Percentiles rank a stretch among this genome's conserved stretches.
Evolutionary conservation across 2,329 filamentous ascomycete species (phyloP).

Genomic region (Paecilomyces sp.): DNA sequence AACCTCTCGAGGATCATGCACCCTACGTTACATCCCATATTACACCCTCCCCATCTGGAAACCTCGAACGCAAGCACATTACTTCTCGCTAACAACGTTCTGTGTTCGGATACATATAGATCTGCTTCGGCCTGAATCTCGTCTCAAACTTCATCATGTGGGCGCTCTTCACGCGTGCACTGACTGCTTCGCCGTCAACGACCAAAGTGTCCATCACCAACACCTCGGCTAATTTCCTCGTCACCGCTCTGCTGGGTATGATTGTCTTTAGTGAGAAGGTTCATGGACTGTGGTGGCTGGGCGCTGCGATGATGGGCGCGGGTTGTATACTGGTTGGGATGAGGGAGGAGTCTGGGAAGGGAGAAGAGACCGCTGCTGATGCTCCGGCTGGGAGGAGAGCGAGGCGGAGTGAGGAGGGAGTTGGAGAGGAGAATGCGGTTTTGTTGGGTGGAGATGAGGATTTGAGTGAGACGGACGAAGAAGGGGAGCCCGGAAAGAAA

Average conservation of each 20-base stretch:
- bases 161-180: slow-evolving; percentile 56
- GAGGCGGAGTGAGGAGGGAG: slow-evolving; percentile 5
- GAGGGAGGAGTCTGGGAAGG: slow-evolving; percentile 40
- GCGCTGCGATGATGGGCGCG: slow-evolving; percentile 51
- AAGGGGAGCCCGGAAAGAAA: slow-evolving; percentile 2
- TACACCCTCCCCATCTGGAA: background rate
- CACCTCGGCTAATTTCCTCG: slow-evolving; percentile 56
- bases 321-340: slow-evolving; percentile 58
- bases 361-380: background rate
- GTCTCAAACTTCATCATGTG: slow-evolving; percentile 59
- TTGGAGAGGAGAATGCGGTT: slow-evolving; percentile 1
- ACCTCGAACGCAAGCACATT: background rate
- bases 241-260: slow-evolving; percentile 53
- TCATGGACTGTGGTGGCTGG: slow-evolving; percentile 54
- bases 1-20: background rate
- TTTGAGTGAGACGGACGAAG: slow-evolving; percentile 3
- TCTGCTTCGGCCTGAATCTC: slow-evolving; percentile 56
- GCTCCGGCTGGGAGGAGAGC: background rate
- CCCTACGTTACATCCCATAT: background rate
- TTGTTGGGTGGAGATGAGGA: slow-evolving; percentile 4
- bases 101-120: slow-evolving; percentile 23
- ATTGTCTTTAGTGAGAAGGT: slow-evolving; percentile 52
- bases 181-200: slow-evolving; percentile 54
- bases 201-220: slow-evolving; percentile 59
- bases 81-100: background rate